phyloP scores from a whole-genome alignment of 1,284 basidiomycete genomes.

The Moesziomyces sp. region DNA sequence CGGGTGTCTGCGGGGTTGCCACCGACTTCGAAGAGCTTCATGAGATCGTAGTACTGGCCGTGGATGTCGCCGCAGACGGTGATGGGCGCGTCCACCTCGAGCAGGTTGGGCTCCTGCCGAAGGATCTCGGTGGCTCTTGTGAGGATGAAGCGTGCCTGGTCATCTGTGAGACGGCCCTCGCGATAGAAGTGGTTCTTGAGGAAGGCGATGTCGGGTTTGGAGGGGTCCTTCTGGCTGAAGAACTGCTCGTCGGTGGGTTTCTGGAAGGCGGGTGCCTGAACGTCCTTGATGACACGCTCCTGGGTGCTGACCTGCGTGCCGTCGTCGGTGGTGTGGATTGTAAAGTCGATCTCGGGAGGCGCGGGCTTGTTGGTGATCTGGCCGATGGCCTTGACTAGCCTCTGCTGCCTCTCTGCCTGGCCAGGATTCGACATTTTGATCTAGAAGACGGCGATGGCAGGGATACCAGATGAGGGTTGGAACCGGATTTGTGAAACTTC shows the following conservation, averaged over 20 bases:
- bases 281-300: conserved; percentile 69
- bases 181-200: conserved; percentile 99
- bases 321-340: conserved; percentile 69
- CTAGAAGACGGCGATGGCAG: too few species aligned
- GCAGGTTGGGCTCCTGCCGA: conserved; percentile 84
- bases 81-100: conserved; percentile 91
- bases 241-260: conserved; percentile 93
- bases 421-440: conserved; percentile 20
- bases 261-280: conserved; percentile 78
- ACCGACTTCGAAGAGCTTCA: conserved; percentile 68
- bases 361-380: conserved; percentile 62
- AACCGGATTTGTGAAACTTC: too few species aligned
- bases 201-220: conserved; percentile 80
- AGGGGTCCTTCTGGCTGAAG: conserved; percentile 67
- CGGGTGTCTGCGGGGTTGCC: conserved; percentile 67
- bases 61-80: conserved; percentile 72
- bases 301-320: conserved; percentile 69
- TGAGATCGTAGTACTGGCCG: conserved; percentile 67
- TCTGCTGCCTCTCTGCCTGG: conserved; percentile 43
- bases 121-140: conserved; percentile 80
- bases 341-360: conserved; percentile 68
- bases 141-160: conserved; percentile 88
- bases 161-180: conserved; percentile 86
- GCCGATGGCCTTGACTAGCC: conserved; percentile 57
- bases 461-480: too few species aligned